phyloP scores from a whole-genome alignment of 441 rosid genomes.

The Syzygium malaccense region DNA sequence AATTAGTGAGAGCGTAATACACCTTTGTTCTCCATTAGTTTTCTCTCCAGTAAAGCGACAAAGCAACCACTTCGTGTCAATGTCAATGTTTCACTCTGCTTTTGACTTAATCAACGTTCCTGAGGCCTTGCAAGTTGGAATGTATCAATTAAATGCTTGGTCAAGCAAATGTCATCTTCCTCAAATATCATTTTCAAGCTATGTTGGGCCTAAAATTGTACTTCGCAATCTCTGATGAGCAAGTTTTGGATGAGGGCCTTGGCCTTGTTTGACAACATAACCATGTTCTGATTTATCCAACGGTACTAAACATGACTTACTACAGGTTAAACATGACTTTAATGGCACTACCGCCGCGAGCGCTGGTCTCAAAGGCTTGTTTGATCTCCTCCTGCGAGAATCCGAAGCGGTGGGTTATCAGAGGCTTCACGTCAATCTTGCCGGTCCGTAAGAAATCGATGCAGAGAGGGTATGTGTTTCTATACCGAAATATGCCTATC shows the following conservation, averaged over 20 bases:
- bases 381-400: conserved; percentile 84
- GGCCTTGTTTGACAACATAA: neutral
- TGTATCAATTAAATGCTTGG: neutral
- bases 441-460: conserved; percentile 64
- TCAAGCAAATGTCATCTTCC: neutral
- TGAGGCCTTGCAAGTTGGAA: neutral
- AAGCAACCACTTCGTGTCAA: neutral
- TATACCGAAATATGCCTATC: conserved; percentile 77
- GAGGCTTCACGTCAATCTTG: conserved; percentile 91
- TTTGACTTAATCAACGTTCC: neutral
- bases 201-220: neutral
- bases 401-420: conserved; percentile 82
- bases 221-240: neutral
- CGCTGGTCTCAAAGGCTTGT: conserved; percentile 80
- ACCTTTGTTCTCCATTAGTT: neutral
- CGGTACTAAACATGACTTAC: neutral
- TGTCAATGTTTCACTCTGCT: neutral
- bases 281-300: neutral
- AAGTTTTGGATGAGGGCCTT: neutral
- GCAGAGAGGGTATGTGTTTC: conserved; percentile 90
- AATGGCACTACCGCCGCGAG: conserved; percentile 72
- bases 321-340: conserved; percentile 92
- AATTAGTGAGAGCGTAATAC: neutral
- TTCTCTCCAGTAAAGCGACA: neutral
- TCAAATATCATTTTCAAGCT: neutral